A percentile compares a stretch with the other conserved stretches of the same genome.
These are phyloP conservation scores for Aspergillus neoniger DNA, from an alignment of 2,329 filamentous ascomycete genomes.

Conservation along the genomic window DNA sequence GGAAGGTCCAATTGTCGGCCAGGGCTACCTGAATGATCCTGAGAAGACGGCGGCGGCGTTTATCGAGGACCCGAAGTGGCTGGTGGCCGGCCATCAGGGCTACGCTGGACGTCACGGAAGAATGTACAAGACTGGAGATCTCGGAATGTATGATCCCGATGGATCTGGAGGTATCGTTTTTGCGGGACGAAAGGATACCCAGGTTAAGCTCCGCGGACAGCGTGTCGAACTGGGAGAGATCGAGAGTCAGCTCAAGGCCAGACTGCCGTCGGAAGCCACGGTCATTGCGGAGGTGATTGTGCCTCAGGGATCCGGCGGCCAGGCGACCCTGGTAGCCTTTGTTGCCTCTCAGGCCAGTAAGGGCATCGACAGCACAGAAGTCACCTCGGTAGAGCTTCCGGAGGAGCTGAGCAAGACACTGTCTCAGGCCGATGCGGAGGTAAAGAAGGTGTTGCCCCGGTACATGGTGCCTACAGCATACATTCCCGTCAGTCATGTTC, in stretches of 20 bases:
- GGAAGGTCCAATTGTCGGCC: slow-evolving; percentile 51
- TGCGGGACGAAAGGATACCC: slow-evolving; percentile 42
- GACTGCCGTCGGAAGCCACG: slow-evolving; percentile 34
- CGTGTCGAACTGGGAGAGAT: slow-evolving; percentile 48
- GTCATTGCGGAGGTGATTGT: slow-evolving; percentile 54
- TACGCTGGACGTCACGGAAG: slow-evolving; percentile 33
- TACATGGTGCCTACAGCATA: slow-evolving; percentile 45
- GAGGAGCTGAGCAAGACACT: slow-evolving; percentile 22
- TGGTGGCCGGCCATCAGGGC: slow-evolving; percentile 28
- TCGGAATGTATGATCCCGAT: slow-evolving; percentile 41
- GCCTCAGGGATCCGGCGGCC: slow-evolving; percentile 29
- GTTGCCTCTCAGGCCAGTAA: slow-evolving; percentile 29
- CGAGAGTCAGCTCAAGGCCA: slow-evolving; percentile 37
- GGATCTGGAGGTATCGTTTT: slow-evolving; percentile 42
- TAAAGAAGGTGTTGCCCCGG: slow-evolving; percentile 31
- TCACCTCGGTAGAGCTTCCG: slow-evolving; percentile 17
- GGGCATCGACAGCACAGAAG: slow-evolving; percentile 19
- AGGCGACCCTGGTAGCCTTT: slow-evolving; percentile 36
- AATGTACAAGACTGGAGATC: slow-evolving; percentile 46
- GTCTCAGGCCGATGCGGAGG: slow-evolving; percentile 25
- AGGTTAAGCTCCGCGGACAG: slow-evolving; percentile 47
- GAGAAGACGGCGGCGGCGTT: slow-evolving; percentile 40
- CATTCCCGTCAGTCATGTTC: slow-evolving; percentile 47
- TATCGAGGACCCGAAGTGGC: slow-evolving; percentile 42
- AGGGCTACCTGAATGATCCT: slow-evolving; percentile 48